Evolutionary conservation across 2,329 filamentous ascomycete genomes (phyloP).

Genomic region (Rhynchosporium agropyri): DNA sequence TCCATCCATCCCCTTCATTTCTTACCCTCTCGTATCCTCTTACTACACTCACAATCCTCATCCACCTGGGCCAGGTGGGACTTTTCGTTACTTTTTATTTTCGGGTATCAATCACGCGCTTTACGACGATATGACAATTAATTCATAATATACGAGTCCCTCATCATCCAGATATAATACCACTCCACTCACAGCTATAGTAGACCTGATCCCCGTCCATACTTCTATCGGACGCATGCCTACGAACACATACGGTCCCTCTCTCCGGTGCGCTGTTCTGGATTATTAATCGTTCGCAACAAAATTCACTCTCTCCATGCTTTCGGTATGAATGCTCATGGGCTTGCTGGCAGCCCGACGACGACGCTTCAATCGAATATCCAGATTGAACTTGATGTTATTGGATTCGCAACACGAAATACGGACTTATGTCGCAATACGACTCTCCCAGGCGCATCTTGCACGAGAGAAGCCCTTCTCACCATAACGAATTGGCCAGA

Average conservation of each 20-base stretch:
- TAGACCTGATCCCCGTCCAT: conserved; percentile 2
- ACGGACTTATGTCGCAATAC: conserved; percentile 25
- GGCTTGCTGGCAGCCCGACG: conserved; percentile 15
- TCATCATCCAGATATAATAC: conserved; percentile 53
- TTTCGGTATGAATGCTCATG: conserved; percentile 17
- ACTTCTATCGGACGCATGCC: background rate
- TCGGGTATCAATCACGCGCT: background rate
- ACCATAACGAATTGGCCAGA: conserved; percentile 29
- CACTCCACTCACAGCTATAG: conserved; percentile 48
- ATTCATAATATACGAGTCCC: conserved; percentile 41
- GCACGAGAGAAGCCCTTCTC: conserved; percentile 36
- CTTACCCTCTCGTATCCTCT: background rate
- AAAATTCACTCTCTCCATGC: conserved; percentile 15
- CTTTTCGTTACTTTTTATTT: conserved; percentile 12
- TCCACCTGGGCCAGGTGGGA: background rate
- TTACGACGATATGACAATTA: conserved; percentile 19
- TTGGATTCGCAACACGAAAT: background rate
- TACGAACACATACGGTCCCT: background rate
- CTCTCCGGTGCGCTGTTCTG: background rate
- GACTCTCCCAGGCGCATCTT: conserved; percentile 32
- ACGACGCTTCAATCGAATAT: conserved; percentile 14
- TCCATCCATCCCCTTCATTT: background rate
- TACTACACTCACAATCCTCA: too few relatives aligned
- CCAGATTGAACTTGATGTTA: background rate
- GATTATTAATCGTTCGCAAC: background rate